Base-by-base conservation (phyloP, 305 asterid genomes). In the Solanum hybrid region DNA sequence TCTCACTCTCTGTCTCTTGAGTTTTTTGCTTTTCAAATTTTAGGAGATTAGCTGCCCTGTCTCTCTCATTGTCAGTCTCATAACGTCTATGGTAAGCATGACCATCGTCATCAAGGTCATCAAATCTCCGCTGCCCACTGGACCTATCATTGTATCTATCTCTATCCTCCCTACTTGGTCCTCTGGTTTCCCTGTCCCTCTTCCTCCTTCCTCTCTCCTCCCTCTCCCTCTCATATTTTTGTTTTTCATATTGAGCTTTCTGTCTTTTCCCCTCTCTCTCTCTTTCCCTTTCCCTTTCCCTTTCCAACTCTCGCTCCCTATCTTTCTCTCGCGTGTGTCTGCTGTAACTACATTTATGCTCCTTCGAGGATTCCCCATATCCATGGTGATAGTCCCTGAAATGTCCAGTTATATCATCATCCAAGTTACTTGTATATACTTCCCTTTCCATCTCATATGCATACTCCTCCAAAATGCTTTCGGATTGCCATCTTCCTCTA, bases 401-500 rank as follows among this genome's bases (percentile, higher is more conserved):
- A 29, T 75, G 79, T 75, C 80, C 80, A 75, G 17, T 12, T 75
- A 20, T 75, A 14, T 75, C 36, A 29, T 29, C 37, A 29, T 13
- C 80, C 37, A 75, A 14, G n/a, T 75, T 75, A 75, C n/a, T 70
- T 26, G 78, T 72, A 72, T 26, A 73, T 27, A 17, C 32, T 73
- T 15, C 79, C 34, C 22, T 27, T 73, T 73, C 79, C 34, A 73
- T 73, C 36, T 73, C 79, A 27, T 73, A 73, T 12, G 34, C 36
- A 27, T 73, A 92, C 88, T 93, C 98, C 10, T 86, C 92, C 77
- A 87, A 91, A 90, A 93, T 92, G 91, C 98, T 96, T 82, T 92
- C 90, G 87, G 98, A 95, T 24, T 92, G 92, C 31, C 98, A 96
- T 91, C 97, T 93, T 91, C 93, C 93, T 92, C 95, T 72, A 72